Conservation (phyloP, 169 alveolate species). For the Plasmodium berghei region DNA sequence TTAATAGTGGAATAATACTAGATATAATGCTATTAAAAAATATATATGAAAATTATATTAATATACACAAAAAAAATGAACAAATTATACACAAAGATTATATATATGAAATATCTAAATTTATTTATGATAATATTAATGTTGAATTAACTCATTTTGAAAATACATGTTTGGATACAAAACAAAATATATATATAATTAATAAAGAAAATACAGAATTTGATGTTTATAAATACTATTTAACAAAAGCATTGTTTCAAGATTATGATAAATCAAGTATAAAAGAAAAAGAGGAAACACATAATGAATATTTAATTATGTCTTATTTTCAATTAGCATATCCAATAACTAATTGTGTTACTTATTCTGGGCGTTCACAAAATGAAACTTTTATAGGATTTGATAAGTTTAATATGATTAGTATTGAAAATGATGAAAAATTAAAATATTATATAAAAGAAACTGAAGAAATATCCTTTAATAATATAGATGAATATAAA, state of each 20-base stretch:
- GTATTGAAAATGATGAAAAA: slow-evolving; percentile 48
- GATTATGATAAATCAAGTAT: background rate
- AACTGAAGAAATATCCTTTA: slow-evolving; percentile 25
- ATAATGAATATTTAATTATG: background rate
- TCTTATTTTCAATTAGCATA: slow-evolving; percentile 30
- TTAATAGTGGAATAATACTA: slow-evolving; percentile 53
- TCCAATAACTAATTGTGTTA: slow-evolving; percentile 47
- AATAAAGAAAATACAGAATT: slow-evolving; percentile 30
- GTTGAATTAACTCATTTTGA: slow-evolving; percentile 39
- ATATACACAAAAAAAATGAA: background rate
- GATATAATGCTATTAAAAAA: slow-evolving; percentile 30
- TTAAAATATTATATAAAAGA: slow-evolving; percentile 43
- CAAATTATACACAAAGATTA: slow-evolving; percentile 6
- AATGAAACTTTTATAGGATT: slow-evolving; percentile 16
- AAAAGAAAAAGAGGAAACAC: background rate
- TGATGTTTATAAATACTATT: slow-evolving; percentile 42
- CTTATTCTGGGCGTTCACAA: slow-evolving; percentile 25
- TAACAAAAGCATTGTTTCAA: slow-evolving; percentile 11
- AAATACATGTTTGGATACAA: slow-evolving; percentile 31
- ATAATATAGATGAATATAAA: slow-evolving; percentile 53
- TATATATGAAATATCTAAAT: slow-evolving; percentile 24
- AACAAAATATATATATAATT: slow-evolving; percentile 12
- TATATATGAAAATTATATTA: slow-evolving; percentile 2
- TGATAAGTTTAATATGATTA: slow-evolving; percentile 43
- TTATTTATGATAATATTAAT: slow-evolving; percentile 7